Percentiles rank a stretch among this genome's conserved stretches.
Evolutionary conservation across 805 yeast species (phyloP).

Genomic region (Starmerella stigmatis): DNA sequence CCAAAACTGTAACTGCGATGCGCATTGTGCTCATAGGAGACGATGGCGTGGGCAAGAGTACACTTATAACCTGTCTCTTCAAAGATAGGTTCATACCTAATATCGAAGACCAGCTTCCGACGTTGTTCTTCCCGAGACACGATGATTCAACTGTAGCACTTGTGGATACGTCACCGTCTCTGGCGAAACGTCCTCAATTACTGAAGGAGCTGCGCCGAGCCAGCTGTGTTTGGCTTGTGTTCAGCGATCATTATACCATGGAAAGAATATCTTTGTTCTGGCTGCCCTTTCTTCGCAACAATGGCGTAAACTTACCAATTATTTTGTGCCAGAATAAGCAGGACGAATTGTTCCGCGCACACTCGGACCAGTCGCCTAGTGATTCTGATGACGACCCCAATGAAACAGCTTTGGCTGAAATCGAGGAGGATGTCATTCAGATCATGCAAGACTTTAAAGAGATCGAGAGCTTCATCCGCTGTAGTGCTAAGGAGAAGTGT

Average conservation of each 20-base stretch:
- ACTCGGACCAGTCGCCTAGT: conserved; percentile 9
- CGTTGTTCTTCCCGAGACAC: conserved; percentile 67
- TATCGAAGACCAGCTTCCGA: conserved; percentile 69
- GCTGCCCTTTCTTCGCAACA: conserved; percentile 85
- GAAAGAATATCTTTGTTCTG: conserved; percentile 86
- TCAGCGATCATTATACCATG: conserved; percentile 87
- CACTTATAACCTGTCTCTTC: conserved; percentile 65
- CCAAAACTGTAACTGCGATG: conserved; percentile 29
- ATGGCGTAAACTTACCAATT: conserved; percentile 91
- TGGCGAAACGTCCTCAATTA: conserved; percentile 50
- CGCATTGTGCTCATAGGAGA: conserved; percentile 91
- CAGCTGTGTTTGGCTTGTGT: conserved; percentile 89
- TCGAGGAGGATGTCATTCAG: conserved; percentile 73
- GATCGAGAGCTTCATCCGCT: conserved; percentile 80
- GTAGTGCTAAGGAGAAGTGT: conserved; percentile 72
- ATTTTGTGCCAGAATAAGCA: conserved; percentile 76
- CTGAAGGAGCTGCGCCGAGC: conserved; percentile 71
- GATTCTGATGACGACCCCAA: conserved; percentile 2
- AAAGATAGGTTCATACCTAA: conserved; percentile 73
- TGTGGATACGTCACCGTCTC: conserved; percentile 57
- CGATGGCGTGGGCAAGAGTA: conserved; percentile 45
- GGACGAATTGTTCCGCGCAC: conserved; percentile 32
- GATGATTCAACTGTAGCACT: conserved; percentile 55
- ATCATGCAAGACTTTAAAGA: conserved; percentile 84
- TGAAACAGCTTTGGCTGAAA: conserved; percentile 28